Evolutionary conservation across 345 rosid genomes (phyloP).

Genomic region (Bretschneidera sinensis): DNA sequence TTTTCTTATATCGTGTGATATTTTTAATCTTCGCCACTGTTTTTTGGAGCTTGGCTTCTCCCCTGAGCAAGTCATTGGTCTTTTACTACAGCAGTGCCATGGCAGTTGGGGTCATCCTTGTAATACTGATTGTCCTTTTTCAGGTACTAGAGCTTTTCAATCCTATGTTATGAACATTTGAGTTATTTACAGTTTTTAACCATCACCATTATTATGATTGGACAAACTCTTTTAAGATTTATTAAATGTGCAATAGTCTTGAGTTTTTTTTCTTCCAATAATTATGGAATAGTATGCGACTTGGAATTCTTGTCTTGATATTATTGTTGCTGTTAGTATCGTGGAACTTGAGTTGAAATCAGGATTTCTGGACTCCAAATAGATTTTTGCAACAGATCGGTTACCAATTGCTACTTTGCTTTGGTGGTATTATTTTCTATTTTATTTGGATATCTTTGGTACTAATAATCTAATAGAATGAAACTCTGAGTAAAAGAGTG

Average conservation of each 20-base stretch:
- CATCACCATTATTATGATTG: background rate
- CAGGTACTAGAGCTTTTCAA: slow-evolving; percentile 45
- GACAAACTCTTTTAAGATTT: background rate
- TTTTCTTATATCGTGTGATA: slow-evolving; percentile 53
- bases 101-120: slow-evolving; percentile 87
- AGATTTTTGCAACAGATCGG: too few relatives aligned
- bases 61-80: slow-evolving; percentile 66
- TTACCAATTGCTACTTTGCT: too few relatives aligned
- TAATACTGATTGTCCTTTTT: slow-evolving; percentile 72
- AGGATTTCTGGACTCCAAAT: too few relatives aligned
- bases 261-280: background rate
- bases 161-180: background rate
- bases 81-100: slow-evolving; percentile 93
- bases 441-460: too few relatives aligned
- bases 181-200: background rate
- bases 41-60: slow-evolving; percentile 55
- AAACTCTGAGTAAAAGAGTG: too few relatives aligned
- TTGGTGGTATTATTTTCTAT: too few relatives aligned
- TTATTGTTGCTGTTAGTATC: too few relatives aligned
- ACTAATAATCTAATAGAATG: too few relatives aligned
- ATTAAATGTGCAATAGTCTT: too few relatives aligned
- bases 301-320: too few relatives aligned
- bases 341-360: too few relatives aligned
- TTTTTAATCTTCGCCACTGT: slow-evolving; percentile 60
- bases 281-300: too few relatives aligned